A percentile compares a stretch with the other conserved stretches of the same genome.
phyloP scores from a whole-genome alignment of 2,329 filamentous ascomycete genomes.

The Aspergillus sojae region DNA sequence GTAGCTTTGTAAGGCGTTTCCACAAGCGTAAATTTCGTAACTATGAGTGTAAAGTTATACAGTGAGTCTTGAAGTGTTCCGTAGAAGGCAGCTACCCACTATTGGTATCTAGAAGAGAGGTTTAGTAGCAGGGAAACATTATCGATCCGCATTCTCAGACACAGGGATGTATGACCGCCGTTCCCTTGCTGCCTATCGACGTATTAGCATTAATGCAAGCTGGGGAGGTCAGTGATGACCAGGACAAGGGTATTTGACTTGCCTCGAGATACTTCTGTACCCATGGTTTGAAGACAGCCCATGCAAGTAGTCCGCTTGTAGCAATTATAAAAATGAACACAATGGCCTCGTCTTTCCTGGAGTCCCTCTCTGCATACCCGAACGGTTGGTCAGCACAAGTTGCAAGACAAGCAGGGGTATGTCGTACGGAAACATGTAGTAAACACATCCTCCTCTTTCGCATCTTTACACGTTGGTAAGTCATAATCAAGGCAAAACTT shows the following conservation, averaged over 20 bases:
- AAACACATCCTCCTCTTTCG: constrained; percentile 65
- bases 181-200: constrained; percentile 48
- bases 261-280: constrained; percentile 59
- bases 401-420: neutral
- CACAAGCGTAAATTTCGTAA: neutral
- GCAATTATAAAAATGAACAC: constrained; percentile 68
- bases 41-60: neutral
- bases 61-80: neutral
- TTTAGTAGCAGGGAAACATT: neutral
- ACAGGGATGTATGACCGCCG: constrained; percentile 57
- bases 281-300: constrained; percentile 63
- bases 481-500: constrained; percentile 67
- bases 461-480: constrained; percentile 63
- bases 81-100: neutral
- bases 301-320: constrained; percentile 62
- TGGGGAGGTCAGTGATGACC: neutral
- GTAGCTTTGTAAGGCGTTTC: neutral
- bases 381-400: neutral
- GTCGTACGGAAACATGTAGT: constrained; percentile 65
- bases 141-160: constrained; percentile 33
- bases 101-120: neutral
- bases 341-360: constrained; percentile 67
- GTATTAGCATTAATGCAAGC: constrained; percentile 5
- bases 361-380: constrained; percentile 59
- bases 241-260: constrained; percentile 15